phyloP scores from a whole-genome alignment of 2,329 filamentous ascomycete species.

The Leptosphaerulina australis region DNA sequence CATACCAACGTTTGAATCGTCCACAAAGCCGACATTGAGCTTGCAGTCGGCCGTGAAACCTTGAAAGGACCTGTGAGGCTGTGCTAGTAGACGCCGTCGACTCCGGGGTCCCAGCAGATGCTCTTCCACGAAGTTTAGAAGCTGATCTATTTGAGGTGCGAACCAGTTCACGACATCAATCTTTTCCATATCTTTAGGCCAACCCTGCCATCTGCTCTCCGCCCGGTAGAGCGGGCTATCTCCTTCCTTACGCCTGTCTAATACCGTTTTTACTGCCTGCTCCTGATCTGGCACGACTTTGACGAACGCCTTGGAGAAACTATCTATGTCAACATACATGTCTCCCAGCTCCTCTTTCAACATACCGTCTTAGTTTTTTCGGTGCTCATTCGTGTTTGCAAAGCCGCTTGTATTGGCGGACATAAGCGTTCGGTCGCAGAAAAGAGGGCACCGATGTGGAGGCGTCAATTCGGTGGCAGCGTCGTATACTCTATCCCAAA shows the following conservation, averaged over 20 bases:
- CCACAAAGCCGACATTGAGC: constrained; percentile 22
- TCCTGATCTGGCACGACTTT: constrained; percentile 1
- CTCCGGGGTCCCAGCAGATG: constrained; percentile 12
- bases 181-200: constrained; percentile 28
- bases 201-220: constrained; percentile 29
- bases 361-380: constrained; percentile 6
- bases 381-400: no score
- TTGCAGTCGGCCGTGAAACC: constrained; percentile 20
- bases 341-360: constrained; percentile 28
- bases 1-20: neutral
- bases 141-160: constrained; percentile 21
- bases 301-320: constrained; percentile 32
- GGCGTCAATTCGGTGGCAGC: no score
- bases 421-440: no score
- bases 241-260: constrained; percentile 30
- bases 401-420: no score
- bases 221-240: constrained; percentile 27
- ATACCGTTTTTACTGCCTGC: neutral
- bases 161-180: constrained; percentile 30
- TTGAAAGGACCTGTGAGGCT: constrained; percentile 27
- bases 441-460: no score
- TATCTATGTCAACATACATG: constrained; percentile 26
- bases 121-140: constrained; percentile 24
- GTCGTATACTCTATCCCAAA: no score
- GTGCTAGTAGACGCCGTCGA: constrained; percentile 25